Percentiles rank a stretch among this genome's conserved stretches.
Evolutionary conservation across 176 grass and related monocot genomes (phyloP).

Genomic region (Bromus sterilis): DNA sequence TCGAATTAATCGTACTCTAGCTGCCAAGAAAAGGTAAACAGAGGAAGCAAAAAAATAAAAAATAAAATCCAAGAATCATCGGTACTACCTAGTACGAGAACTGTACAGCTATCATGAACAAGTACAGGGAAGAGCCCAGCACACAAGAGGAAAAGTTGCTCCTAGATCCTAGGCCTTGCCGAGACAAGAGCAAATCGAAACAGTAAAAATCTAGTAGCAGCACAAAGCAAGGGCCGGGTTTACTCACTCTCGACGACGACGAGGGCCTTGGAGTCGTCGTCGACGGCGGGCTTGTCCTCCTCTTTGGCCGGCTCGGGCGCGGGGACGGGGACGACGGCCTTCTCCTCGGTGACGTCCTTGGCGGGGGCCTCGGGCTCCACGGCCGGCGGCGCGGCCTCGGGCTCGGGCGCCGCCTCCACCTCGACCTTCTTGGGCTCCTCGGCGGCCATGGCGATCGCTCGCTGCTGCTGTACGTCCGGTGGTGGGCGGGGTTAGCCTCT

Average conservation of each 20-base stretch:
- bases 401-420: constrained; percentile 51
- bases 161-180: background rate
- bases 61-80: background rate
- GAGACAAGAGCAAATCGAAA: background rate
- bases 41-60: background rate
- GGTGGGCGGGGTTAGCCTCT: background rate
- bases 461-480: background rate
- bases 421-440: constrained; percentile 84
- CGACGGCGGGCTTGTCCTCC: constrained; percentile 39
- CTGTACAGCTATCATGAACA: background rate
- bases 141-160: background rate
- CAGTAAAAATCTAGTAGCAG: background rate
- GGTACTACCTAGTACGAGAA: constrained; percentile 7
- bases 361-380: constrained; percentile 14
- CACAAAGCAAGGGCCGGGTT: background rate
- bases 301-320: constrained; percentile 25
- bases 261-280: constrained; percentile 74
- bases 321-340: constrained; percentile 51
- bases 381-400: constrained; percentile 11
- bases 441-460: constrained; percentile 46
- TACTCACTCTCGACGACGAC: constrained; percentile 69
- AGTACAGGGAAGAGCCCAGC: constrained; percentile 1
- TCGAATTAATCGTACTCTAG: background rate
- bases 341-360: constrained; percentile 95
- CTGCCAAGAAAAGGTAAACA: background rate